phyloP scores from a whole-genome alignment of 306 rosid genomes.

The Fragaria nilgerrensis region DNA sequence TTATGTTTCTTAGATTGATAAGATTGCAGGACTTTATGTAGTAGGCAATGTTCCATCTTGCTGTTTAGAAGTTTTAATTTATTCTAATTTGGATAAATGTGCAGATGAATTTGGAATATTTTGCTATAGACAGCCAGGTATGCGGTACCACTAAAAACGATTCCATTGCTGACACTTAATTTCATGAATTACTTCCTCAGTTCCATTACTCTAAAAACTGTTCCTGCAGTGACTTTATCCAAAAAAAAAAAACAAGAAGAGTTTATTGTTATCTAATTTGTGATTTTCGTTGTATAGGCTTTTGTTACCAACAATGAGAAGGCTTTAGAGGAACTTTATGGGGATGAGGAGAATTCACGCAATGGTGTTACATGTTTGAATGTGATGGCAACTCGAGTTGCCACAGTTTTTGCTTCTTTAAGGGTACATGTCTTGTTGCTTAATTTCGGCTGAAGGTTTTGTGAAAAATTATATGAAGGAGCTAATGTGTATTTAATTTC shows the following conservation, averaged over 20 bases:
- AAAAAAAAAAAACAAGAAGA: neutral
- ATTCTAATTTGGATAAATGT: slow-evolving; percentile 33
- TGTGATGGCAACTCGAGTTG: slow-evolving; percentile 75
- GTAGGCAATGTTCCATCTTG: slow-evolving; percentile 10
- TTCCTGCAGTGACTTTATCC: neutral
- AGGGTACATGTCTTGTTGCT: slow-evolving; percentile 49
- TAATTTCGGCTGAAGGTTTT: slow-evolving; percentile 14
- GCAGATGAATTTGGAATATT: slow-evolving; percentile 99
- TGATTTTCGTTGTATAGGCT: slow-evolving; percentile 53
- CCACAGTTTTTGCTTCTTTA: slow-evolving; percentile 95
- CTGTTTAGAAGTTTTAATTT: neutral
- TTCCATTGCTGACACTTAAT: neutral
- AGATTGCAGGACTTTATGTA: slow-evolving; percentile 18
- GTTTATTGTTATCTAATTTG: slow-evolving; percentile 21
- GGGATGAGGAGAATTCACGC: slow-evolving; percentile 70
- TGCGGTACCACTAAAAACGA: slow-evolving; percentile 14
- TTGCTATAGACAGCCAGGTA: slow-evolving; percentile 97
- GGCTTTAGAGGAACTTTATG: slow-evolving; percentile 86
- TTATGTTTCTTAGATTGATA: slow-evolving; percentile 24
- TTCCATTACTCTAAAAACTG: neutral
- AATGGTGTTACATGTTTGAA: slow-evolving; percentile 72
- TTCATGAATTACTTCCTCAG: neutral
- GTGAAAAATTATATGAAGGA: slow-evolving; percentile 35
- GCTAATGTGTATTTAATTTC: slow-evolving; percentile 19
- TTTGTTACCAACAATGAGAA: slow-evolving; percentile 87